phyloP scores from a whole-genome alignment of 2,329 filamentous ascomycete species.

The Tolypocladium pustulatum region DNA sequence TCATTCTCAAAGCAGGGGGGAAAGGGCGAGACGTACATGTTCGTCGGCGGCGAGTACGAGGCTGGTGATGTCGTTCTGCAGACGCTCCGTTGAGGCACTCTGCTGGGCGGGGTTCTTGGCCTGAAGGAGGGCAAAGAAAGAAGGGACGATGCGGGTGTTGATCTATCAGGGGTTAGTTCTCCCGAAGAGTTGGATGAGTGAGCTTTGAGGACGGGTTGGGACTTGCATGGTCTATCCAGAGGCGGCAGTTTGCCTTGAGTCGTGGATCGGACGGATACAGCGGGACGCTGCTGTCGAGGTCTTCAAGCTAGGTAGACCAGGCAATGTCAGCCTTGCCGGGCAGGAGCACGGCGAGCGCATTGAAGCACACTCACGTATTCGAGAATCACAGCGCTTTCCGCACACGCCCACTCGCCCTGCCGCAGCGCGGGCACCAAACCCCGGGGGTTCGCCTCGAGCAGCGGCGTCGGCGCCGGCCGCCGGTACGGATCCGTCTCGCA shows the following conservation, averaged over 20 bases:
- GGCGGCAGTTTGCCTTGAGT: slow-evolving; percentile 59
- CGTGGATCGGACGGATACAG: slow-evolving; percentile 57
- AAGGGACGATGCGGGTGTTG: slow-evolving; percentile 64
- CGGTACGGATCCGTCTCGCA: slow-evolving; percentile 75
- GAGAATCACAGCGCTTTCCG: slow-evolving; percentile 72
- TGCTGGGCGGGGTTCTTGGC: slow-evolving; percentile 51
- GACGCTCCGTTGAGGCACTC: slow-evolving; percentile 43
- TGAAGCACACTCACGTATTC: slow-evolving; percentile 56
- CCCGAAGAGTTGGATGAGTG: neutral
- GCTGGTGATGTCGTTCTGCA: slow-evolving; percentile 52
- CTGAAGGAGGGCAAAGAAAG: slow-evolving; percentile 65
- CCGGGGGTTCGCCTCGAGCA: slow-evolving; percentile 66
- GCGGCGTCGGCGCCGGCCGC: slow-evolving; percentile 42
- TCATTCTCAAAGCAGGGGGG: neutral
- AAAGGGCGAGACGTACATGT: slow-evolving; percentile 15
- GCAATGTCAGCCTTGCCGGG: neutral
- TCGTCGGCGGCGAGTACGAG: slow-evolving; percentile 38
- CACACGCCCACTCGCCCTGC: slow-evolving; percentile 71
- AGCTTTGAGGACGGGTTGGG: neutral
- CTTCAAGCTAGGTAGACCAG: slow-evolving; percentile 52
- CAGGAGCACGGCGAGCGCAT: neutral
- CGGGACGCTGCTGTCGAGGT: slow-evolving; percentile 48
- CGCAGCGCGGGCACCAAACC: slow-evolving; percentile 67
- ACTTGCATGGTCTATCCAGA: slow-evolving; percentile 72
- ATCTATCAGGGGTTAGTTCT: slow-evolving; percentile 35